Evolutionary conservation across 345 rosid species (phyloP).

Genomic region (Rhizophora apiculata): DNA sequence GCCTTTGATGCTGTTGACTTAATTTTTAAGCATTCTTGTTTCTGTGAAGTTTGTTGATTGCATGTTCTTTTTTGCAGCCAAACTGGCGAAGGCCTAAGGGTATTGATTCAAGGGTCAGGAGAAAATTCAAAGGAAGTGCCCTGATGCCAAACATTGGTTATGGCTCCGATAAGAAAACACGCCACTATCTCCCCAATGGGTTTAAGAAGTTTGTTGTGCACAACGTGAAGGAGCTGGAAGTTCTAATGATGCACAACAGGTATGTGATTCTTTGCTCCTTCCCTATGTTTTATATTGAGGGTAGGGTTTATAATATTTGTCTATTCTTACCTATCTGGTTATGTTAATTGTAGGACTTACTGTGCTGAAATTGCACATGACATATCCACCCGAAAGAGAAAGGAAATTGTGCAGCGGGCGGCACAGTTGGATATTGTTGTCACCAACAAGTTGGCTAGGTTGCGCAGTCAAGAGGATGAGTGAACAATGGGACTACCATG

Average conservation of each 20-base stretch:
- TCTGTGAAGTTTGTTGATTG: background rate
- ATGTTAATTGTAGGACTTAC: constrained; percentile 39
- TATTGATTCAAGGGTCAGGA: constrained; percentile 72
- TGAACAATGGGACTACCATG: constrained; percentile 17
- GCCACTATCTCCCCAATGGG: constrained; percentile 69
- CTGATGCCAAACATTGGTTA: constrained; percentile 72
- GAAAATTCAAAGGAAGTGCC: constrained; percentile 67
- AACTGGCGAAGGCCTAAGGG: constrained; percentile 71
- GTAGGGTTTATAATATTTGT: background rate
- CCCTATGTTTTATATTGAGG: background rate
- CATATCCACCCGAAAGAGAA: constrained; percentile 60
- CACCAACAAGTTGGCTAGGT: constrained; percentile 70
- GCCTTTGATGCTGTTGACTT: background rate
- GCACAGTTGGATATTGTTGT: constrained; percentile 66
- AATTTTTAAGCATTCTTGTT: background rate
- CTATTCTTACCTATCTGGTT: background rate
- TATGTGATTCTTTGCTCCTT: background rate
- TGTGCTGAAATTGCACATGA: constrained; percentile 72
- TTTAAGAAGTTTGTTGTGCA: constrained; percentile 66
- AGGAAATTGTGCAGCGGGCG: constrained; percentile 60
- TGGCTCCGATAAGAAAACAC: constrained; percentile 61
- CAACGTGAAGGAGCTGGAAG: constrained; percentile 50
- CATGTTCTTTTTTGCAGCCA: constrained; percentile 17
- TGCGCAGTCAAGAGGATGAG: constrained; percentile 70
- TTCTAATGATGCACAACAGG: constrained; percentile 78